Evolutionary conservation across 352 stramenopile species (phyloP), one percentile per base, ranked within the genome.

Genomic region (Phytophthora rubi): DNA sequence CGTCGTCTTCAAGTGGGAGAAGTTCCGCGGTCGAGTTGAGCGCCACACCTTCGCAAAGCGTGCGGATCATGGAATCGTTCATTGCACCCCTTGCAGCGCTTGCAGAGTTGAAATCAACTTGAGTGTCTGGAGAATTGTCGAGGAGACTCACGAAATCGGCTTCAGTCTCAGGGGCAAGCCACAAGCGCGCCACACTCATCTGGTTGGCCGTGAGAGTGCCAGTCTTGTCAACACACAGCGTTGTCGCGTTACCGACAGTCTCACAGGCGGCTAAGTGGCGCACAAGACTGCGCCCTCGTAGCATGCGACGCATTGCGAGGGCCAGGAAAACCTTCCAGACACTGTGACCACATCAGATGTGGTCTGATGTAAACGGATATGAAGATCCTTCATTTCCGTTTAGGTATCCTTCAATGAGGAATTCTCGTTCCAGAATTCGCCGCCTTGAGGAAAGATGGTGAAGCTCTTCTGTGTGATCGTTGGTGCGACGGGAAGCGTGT

Each of bases 161-260:
- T 23, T 73, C 60, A n/a, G 9, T 62, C 18, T 47, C 9, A 21
- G 61, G 60, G n/a, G 63, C 56, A 12, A 93, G 52, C 70, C 90
- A 93, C 49, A 90, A 79, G n/a, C 86, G 33, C 12, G 97, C 88
- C 9, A 98, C 92, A 6, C 88, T 98, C 95, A 98, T 99, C 35
- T 88, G 91, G 76, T 99, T 99, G 42, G 94, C 93, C 21, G 95
- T 99, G 33, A 99, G 85, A 26, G 97, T 99, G 62, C 96, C 97
- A 0, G 96, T 99, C 79, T 97, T 98, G 80, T 99, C 96, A 1
- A n/a, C n/a, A 68, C 94, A 99, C 73, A 99, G 98, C 13, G 94
- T 99, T 2, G 96, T 99, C 18, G 97, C 96, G 76, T 96, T 98
- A 35, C 97, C 96, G 85, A 99, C 98, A 4, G 97, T 99, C 82